Evolutionary conservation across 169 alveolate genomes (phyloP).

Genomic region (Plasmodium falciparum): DNA sequence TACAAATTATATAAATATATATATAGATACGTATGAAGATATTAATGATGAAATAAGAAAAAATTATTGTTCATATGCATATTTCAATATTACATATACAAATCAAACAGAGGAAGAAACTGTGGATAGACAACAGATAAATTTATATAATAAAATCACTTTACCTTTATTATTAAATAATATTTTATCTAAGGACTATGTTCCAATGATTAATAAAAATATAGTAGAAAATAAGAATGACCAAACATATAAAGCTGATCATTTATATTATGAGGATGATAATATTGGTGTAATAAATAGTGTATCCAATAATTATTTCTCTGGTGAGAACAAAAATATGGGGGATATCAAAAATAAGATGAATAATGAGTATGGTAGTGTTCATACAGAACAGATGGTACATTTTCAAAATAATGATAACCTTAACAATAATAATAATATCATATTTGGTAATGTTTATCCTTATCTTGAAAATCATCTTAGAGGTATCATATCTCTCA

Average conservation of each 20-base stretch:
- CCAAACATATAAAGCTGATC: not conserved
- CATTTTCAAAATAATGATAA: not conserved
- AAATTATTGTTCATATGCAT: constrained; percentile 48
- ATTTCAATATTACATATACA: constrained; percentile 25
- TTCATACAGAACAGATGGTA: too few relatives aligned
- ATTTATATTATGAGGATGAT: too few relatives aligned
- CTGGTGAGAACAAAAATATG: too few relatives aligned
- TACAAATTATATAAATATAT: constrained; percentile 5
- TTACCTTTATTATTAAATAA: constrained; percentile 35
- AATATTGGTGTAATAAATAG: too few relatives aligned
- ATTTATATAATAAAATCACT: not conserved
- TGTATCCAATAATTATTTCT: too few relatives aligned
- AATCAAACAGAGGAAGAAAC: constrained; percentile 1
- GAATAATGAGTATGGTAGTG: too few relatives aligned
- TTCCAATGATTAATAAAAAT: not conserved
- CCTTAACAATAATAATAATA: not conserved
- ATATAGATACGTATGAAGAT: constrained; percentile 44
- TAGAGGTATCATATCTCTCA: not conserved
- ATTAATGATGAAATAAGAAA: constrained; percentile 11
- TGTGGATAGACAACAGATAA: not conserved
- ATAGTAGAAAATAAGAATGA: not conserved
- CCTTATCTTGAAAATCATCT: too few relatives aligned
- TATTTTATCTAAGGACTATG: not conserved
- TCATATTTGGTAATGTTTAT: too few relatives aligned
- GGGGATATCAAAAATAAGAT: too few relatives aligned